A percentile compares a stretch with the other conserved stretches of the same genome.
These are phyloP conservation scores for Actinidia arguta DNA, from an alignment of 179 eudicot species.

Conservation along the genomic window DNA sequence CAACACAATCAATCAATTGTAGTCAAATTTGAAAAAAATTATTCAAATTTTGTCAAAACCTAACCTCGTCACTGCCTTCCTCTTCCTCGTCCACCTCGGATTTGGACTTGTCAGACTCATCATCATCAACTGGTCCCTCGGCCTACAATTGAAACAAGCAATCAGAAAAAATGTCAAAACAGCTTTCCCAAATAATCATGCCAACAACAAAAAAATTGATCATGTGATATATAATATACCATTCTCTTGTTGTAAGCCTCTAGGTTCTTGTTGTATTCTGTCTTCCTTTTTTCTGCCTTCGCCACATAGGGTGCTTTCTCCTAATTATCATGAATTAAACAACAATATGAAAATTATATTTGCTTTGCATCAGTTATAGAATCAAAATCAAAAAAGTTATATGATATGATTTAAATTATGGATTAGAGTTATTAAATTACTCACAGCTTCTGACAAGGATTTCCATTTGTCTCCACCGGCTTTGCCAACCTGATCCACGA, in stretches of 20 bases:
- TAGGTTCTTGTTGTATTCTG: conserved; percentile 51
- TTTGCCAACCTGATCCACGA: conserved; percentile 68
- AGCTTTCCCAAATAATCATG: background rate
- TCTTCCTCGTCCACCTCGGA: conserved; percentile 68
- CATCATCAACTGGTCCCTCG: conserved; percentile 32
- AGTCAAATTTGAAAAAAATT: background rate
- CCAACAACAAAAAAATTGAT: background rate
- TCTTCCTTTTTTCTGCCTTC: conserved; percentile 56
- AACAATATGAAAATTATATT: background rate
- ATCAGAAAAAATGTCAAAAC: background rate
- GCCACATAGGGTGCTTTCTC: conserved; percentile 54
- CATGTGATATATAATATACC: conserved; percentile 17
- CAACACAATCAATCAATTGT: background rate
- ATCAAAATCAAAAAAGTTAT: background rate
- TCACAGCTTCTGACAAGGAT: conserved; percentile 57
- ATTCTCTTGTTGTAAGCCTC: conserved; percentile 48
- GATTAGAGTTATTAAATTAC: conserved; percentile 3
- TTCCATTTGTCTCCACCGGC: conserved; percentile 86
- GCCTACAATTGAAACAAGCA: conserved; percentile 23
- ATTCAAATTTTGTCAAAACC: background rate
- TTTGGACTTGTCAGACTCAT: conserved; percentile 67
- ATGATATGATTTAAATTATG: background rate
- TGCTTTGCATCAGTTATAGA: background rate
- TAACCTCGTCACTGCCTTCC: conserved; percentile 41
- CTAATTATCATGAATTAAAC: conserved; percentile 17